phyloP scores from a whole-genome alignment of 2,329 filamentous ascomycete species.

The Cladophialophora carrionii region DNA sequence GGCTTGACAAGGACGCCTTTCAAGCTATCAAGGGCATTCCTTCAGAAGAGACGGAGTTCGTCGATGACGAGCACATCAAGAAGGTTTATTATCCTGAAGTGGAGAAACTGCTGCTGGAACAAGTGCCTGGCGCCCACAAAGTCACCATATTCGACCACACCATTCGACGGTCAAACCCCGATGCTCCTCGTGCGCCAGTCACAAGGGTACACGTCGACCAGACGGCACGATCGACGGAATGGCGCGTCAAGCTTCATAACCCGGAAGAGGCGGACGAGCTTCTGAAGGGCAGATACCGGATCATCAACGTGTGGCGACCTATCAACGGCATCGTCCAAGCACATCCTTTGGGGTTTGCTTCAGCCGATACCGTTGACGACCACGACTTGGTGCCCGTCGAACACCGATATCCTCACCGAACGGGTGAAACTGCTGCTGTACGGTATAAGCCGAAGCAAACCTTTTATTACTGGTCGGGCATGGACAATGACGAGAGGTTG shows the following conservation, averaged over 20 bases:
- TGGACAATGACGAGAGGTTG: constrained; percentile 72
- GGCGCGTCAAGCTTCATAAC: constrained; percentile 70
- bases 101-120: constrained; percentile 68
- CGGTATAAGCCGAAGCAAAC: constrained; percentile 63
- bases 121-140: constrained; percentile 67
- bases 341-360: constrained; percentile 62
- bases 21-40: constrained; percentile 63
- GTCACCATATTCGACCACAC: constrained; percentile 87
- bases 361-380: constrained; percentile 59
- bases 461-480: constrained; percentile 81
- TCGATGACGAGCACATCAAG: constrained; percentile 69
- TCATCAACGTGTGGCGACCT: constrained; percentile 85
- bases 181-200: constrained; percentile 69
- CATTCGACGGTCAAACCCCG: constrained; percentile 67
- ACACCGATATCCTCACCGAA: constrained; percentile 71
- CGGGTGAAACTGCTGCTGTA: constrained; percentile 75
- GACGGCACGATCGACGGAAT: constrained; percentile 65
- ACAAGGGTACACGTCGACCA: constrained; percentile 81
- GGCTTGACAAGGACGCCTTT: constrained; percentile 76
- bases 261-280: constrained; percentile 68
- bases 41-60: constrained; percentile 62
- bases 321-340: constrained; percentile 62
- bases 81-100: constrained; percentile 83
- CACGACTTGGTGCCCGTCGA: constrained; percentile 72
- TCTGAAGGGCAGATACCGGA: constrained; percentile 71